Base-by-base conservation (phyloP, 1,284 basidiomycete species). In the Trichosporon sp. region DNA sequence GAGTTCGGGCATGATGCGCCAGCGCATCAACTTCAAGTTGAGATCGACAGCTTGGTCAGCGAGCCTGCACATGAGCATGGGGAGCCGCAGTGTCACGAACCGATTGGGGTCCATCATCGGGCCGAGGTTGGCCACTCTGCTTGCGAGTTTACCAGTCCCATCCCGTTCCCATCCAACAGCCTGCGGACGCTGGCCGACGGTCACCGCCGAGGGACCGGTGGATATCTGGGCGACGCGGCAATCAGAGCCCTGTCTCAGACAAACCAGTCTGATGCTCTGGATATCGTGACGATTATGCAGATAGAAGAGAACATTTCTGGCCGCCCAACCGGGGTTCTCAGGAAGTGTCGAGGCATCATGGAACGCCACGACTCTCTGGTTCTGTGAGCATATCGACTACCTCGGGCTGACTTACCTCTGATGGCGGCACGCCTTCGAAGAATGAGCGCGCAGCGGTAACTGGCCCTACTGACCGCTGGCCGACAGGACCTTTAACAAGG, bases 81-180 rank as follows among this genome's bases (percentile, higher is more conserved):
- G 23, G 8, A 8, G 32, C 9, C 58, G 13, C 51, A 3, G 29
- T 3, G 0, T 21, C 3, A 72, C 79, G 42, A 62, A 83, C 83
- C 89, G 86, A 1, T 86, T 84, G 0, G 96, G 97, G 80, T 98
- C 95, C 92, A 98, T 95, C 89, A 96, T 92, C 0, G 95, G 91
- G 7, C 92, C 94, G 3, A 99, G 83, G 83, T 98, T 94, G 0
- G 93, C 94, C 56, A 95, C 78, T n/a, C 93, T 87, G 21, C 95
- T 92, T 0, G 89, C 91, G 4, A 99, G 85, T 78, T 95, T 96
- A 13, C 90, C 90, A 77, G 90, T 85, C 73, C 87, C 83, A 75
- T 95, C 95, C 84, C 93, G 91, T 84, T 99, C 95, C 97, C 96
- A 99, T 1, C 96, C 96, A 0, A 97, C 92, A 0, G 91, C 91